Evolutionary conservation across 2,329 filamentous ascomycete genomes (phyloP).

Genomic region (Eutypella sp.): DNA sequence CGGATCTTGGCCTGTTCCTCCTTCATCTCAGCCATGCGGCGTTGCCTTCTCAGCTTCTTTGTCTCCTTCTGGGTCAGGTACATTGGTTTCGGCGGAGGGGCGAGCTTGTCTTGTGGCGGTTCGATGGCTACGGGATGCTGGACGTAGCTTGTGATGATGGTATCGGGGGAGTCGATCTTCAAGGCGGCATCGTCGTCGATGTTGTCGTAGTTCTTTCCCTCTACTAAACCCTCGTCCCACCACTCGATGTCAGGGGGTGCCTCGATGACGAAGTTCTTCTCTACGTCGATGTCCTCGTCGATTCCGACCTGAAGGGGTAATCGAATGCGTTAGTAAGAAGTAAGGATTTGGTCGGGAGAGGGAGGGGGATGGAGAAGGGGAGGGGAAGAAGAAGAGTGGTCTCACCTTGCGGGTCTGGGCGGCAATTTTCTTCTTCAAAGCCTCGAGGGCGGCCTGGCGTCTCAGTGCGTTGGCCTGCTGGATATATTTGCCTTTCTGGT

Average conservation of each 20-base stretch:
- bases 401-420: constrained; percentile 68
- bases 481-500: constrained; percentile 95
- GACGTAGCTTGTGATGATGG: constrained; percentile 83
- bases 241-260: constrained; percentile 86
- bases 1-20: constrained; percentile 96
- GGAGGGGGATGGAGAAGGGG: background rate
- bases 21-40: constrained; percentile 87
- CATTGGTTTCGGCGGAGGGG: constrained; percentile 79
- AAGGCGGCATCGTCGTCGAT: constrained; percentile 61
- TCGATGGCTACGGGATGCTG: constrained; percentile 90
- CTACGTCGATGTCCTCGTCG: constrained; percentile 82
- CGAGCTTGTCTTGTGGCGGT: constrained; percentile 82
- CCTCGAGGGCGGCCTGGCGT: constrained; percentile 81
- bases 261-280: constrained; percentile 84
- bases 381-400: background rate
- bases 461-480: constrained; percentile 86
- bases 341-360: background rate
- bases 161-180: constrained; percentile 73
- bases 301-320: constrained; percentile 62
- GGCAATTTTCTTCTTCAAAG: constrained; percentile 91
- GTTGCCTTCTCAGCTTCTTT: constrained; percentile 82
- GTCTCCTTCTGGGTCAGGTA: constrained; percentile 88
- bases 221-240: constrained; percentile 90
- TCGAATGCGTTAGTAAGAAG: background rate
- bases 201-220: constrained; percentile 68